phyloP scores from a whole-genome alignment of 75 land plant genomes.

The Selaginella tamariscina region DNA sequence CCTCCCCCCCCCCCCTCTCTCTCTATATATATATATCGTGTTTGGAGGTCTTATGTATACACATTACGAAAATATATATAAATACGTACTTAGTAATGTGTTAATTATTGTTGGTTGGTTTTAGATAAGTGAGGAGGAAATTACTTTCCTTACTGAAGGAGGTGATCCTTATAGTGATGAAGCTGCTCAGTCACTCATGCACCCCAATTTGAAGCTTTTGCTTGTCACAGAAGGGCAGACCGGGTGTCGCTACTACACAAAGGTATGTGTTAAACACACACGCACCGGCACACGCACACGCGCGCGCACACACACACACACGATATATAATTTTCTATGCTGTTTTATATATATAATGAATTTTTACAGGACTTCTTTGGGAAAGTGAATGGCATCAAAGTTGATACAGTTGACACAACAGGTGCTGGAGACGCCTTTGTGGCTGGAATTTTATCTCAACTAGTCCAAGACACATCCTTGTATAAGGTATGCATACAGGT shows the following conservation, averaged over 20 bases:
- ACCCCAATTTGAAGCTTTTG: conserved; percentile 62
- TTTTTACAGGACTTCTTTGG: conserved; percentile 42
- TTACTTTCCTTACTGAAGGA: conserved; percentile 48
- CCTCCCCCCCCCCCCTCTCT: too few relatives aligned
- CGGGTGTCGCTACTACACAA: conserved; percentile 82
- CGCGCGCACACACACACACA: not conserved
- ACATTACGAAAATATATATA: too few relatives aligned
- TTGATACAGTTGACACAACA: conserved; percentile 20
- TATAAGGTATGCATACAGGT: conserved; percentile 9
- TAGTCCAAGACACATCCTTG: conserved; percentile 6
- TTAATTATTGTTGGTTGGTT: not conserved
- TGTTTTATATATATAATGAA: not conserved
- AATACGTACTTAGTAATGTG: not conserved
- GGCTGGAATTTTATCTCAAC: conserved; percentile 13
- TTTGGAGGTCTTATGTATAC: too few relatives aligned
- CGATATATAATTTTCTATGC: not conserved
- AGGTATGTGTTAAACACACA: conserved; percentile 28
- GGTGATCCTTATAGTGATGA: conserved; percentile 33
- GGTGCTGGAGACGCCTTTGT: conserved; percentile 34
- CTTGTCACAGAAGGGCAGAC: conserved; percentile 80
- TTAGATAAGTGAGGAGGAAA: conserved; percentile 44
- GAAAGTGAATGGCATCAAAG: not conserved
- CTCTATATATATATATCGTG: too few relatives aligned
- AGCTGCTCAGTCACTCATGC: conserved; percentile 56
- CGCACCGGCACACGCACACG: too few relatives aligned